Base-by-base conservation (phyloP, 106 monocot genomes). In the Gastrodia elata region DNA sequence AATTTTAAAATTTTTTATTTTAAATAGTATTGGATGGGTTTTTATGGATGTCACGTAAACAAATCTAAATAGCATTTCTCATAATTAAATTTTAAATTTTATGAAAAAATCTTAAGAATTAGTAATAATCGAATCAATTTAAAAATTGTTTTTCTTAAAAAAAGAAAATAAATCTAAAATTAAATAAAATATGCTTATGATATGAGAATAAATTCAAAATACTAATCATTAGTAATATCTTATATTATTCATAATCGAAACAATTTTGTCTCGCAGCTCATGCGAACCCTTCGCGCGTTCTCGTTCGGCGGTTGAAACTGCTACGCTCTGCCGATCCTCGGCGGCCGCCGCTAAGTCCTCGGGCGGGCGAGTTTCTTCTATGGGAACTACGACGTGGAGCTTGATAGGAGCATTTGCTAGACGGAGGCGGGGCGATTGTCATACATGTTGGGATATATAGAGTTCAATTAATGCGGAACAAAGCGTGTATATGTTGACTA, bases 301-400 rank as follows among this genome's bases (percentile, higher is more conserved):
- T 18, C 57, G 8, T 36, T 74, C 0, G 59, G 56, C 18, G 73
- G 39, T 64, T 80, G 78, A 83, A 81, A 81, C 75, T 86, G 83
- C 65, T 86, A 80, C 75, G 13, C 40, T 6, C 34, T 86, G 39
- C 18, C 39, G 0, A 43, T 74, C 20, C 8, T 7, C 22, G 52
- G 68, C 2, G 77, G 71, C 1, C 41, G 16, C 42, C 14, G 11
- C 46, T 68, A 71, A 52, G 27, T 86, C 16, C 83, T 65, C 3
- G 74, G 76, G 0, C 77, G 72, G 25, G 80, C 70, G 0, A 59
- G 41, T 24, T 86, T 86, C 61, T 76, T 71, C 74, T 83, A 86
- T 33, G 82, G 83, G 1, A 83, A 86, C 77, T 86, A 83, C 57
- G 86, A 86, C 74, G 71, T 86, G n/a, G 1, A 49, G 20, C 68